Conservation (phyloP, 2,329 filamentous ascomycete genomes). For the Aureobasidium melanogenum region DNA sequence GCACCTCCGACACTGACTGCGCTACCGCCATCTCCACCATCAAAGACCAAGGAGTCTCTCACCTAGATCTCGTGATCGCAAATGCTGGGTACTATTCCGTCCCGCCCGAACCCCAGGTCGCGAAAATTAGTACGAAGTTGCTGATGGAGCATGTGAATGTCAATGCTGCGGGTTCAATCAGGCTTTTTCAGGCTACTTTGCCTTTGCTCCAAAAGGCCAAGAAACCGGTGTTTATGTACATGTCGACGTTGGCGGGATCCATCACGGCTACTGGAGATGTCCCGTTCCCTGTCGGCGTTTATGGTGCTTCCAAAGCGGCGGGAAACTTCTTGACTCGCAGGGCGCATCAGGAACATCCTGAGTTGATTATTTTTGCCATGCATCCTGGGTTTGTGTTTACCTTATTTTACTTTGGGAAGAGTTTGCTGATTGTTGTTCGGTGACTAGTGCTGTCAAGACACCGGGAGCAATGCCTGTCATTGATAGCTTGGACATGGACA, state of each 20-base stretch:
- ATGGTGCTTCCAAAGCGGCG: neutral
- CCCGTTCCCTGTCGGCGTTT: neutral
- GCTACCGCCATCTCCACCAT: neutral
- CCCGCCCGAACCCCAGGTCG: neutral
- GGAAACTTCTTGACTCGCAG: neutral
- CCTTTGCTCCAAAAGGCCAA: neutral
- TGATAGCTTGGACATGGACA: neutral
- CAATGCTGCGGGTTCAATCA: neutral
- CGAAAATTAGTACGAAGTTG: neutral
- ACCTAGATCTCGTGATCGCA: neutral
- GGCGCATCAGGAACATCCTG: neutral
- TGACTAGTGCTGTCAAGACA: neutral
- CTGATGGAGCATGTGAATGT: neutral
- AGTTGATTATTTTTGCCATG: neutral
- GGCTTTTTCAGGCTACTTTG: neutral
- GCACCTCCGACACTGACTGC: neutral
- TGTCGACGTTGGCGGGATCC: neutral
- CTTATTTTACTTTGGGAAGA: neutral
- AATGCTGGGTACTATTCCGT: neutral
- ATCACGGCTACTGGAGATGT: neutral
- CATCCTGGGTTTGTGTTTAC: constrained; percentile 1
- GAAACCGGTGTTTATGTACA: neutral
- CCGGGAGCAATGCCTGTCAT: neutral
- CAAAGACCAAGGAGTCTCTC: neutral
- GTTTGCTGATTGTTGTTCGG: too few species aligned